These are phyloP conservation scores for Trebouxia sp. DNA, from an alignment of 139 green algal species.

Conservation along the genomic window DNA sequence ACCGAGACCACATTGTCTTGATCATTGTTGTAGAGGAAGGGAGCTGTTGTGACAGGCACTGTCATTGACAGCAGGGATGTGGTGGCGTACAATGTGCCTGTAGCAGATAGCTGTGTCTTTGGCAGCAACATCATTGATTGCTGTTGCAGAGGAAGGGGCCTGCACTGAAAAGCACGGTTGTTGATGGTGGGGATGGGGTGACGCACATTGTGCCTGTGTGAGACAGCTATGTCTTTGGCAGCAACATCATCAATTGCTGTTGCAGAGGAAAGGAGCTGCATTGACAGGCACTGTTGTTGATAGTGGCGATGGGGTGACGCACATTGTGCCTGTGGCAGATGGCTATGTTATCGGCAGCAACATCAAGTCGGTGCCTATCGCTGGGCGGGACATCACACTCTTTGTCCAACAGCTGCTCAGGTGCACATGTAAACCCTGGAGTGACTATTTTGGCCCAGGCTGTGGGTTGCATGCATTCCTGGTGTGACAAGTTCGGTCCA, in stretches of 20 bases:
- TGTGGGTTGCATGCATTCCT: no score
- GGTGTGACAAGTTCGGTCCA: no score
- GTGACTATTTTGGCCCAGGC: neutral
- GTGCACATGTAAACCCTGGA: neutral
- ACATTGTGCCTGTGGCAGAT: slow-evolving; percentile 78
- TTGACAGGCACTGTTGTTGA: slow-evolving; percentile 82
- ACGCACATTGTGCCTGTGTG: slow-evolving; percentile 76
- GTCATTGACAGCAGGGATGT: neutral
- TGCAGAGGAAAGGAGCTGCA: slow-evolving; percentile 38
- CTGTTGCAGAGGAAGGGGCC: slow-evolving; percentile 21
- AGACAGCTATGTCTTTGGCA: no score
- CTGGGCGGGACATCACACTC: slow-evolving; percentile 60
- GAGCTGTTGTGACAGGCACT: neutral
- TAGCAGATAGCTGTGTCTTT: neutral
- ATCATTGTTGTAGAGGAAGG: no score
- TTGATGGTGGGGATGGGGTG: slow-evolving; percentile 74
- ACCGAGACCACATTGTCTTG: no score
- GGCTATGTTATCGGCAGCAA: slow-evolving; percentile 72
- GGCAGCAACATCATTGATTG: neutral
- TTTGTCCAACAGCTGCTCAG: slow-evolving; percentile 61
- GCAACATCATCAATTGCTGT: no score
- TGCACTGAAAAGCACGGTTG: slow-evolving; percentile 68
- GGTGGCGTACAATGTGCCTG: neutral
- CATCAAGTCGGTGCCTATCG: slow-evolving; percentile 73
- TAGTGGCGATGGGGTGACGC: slow-evolving; percentile 73